These are phyloP conservation scores for Sextonia rubra DNA, from an alignment of 164 flowering plant species.

Conservation along the genomic window DNA sequence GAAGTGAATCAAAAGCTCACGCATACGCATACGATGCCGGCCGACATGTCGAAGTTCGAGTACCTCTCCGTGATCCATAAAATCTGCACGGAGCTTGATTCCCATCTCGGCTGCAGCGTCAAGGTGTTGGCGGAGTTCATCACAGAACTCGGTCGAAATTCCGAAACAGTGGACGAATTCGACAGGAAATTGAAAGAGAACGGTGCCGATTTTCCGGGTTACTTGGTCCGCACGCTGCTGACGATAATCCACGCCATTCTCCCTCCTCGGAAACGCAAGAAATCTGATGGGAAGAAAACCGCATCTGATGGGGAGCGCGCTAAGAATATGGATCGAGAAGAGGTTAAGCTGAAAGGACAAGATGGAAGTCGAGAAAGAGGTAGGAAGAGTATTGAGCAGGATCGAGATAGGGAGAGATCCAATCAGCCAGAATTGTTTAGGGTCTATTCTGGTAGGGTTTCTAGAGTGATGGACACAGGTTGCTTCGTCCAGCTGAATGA, in stretches of 20 bases:
- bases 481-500: slow-evolving; percentile 72
- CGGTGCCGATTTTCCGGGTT: slow-evolving; percentile 88
- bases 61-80: slow-evolving; percentile 83
- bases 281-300: slow-evolving; percentile 25
- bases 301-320: slow-evolving; percentile 47
- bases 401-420: slow-evolving; percentile 7
- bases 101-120: slow-evolving; percentile 68
- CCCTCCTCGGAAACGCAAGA: slow-evolving; percentile 41
- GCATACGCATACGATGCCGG: too few relatives aligned
- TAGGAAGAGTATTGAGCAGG: slow-evolving; percentile 1
- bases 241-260: slow-evolving; percentile 81
- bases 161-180: slow-evolving; percentile 60
- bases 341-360: slow-evolving; percentile 24
- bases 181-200: slow-evolving; percentile 64
- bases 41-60: slow-evolving; percentile 74
- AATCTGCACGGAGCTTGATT: slow-evolving; percentile 76
- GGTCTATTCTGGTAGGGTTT: slow-evolving; percentile 73
- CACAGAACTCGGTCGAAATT: slow-evolving; percentile 57
- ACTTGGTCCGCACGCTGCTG: slow-evolving; percentile 69
- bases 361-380: slow-evolving; percentile 19
- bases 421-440: slow-evolving; percentile 62
- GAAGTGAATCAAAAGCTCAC: too few relatives aligned
- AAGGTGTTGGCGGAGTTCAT: slow-evolving; percentile 86
- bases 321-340: slow-evolving; percentile 71
- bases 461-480: slow-evolving; percentile 78